Evolutionary conservation across 768 basidiomycete species (phyloP), one percentile per base, ranked within the genome.

Genomic region (Xerocomus spinulosus): DNA sequence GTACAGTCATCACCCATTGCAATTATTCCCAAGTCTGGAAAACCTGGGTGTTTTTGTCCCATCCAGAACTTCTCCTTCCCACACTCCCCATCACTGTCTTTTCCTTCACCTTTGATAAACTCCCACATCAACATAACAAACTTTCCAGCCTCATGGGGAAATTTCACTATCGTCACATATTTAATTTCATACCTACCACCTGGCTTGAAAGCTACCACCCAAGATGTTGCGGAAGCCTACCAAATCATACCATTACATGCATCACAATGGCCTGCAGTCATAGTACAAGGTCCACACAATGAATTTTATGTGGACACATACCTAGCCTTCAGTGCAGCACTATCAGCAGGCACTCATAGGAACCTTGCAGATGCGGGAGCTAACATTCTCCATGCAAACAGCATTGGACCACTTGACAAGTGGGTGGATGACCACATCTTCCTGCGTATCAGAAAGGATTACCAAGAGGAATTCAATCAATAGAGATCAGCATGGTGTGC

Each of bases 371-470:
- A 26, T 13, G 53, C 42, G 4, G 55, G 33, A 1, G 13, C 42
- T 2, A 44, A 56, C 32, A 42, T 53, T 4, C 29, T 50, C 26
- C 2, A 38, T 2, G 2, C 2, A 5, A 12, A 2, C 0, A 44
- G 55, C 5, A 48, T 53, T 52, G 48, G 42, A 50, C n/a, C n/a
- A n/a, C n/a, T n/a, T n/a, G n/a, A n/a, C n/a, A n/a, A n/a, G n/a
- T n/a, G n/a, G n/a, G n/a, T 52, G 0, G 59, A 43, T 9, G 25
- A 46, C 12, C 48, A 48, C 9, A 14, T 51, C 21, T 52, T 47
- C 56, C 45, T 50, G 13, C 2, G 40, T 44, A 44, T 53, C n/a
- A n/a, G n/a, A n/a, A n/a, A n/a, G n/a, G n/a, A n/a, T n/a, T n/a
- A n/a, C n/a, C n/a, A n/a, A n/a, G n/a, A n/a, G n/a, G n/a, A n/a